Evolutionary conservation across 23 red algal genomes (phyloP), one percentile per base, ranked within the genome.

Genomic region (Porphyridium purpureum): DNA sequence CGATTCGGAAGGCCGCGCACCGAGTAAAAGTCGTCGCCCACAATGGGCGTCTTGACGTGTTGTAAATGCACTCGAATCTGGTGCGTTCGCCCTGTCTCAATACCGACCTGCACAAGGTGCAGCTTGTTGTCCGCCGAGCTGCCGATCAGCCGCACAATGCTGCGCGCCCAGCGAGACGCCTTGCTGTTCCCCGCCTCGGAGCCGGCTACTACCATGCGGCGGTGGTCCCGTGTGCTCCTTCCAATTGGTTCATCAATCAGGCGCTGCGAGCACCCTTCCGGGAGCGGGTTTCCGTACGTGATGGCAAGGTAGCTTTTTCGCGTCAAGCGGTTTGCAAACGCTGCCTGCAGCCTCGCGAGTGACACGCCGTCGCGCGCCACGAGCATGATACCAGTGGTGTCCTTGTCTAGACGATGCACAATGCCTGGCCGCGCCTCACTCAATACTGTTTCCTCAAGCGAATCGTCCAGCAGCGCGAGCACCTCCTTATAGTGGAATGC

Each of bases 81-180:
- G 52, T 98, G 90, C 20, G 79, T 98, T 27, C 90, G 69, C 33
- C 90, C 90, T 6, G 90, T 98, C 66, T 74, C 74, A n/a, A 94
- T 57, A 30, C 26, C 14, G 35, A 94, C 73, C 31, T 35, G 57
- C 27, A 56, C 72, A 6, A 60, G 35, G 54, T 69, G 65, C 0
- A 81, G 38, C 14, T 60, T 24, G 24, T 33, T 33, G 38, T 44
- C 38, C 38, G 17, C 38, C 11, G 11, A 11, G 11, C 38, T 44
- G 11, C 17, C 38, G 11, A 11, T 44, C 38, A 44, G 11, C 11
- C 38, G 17, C 38, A 44, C 38, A 44, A 44, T 17, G 38, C 11
- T 11, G 17, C 11, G 38, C 11, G 38, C 11, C 11, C 11, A 44
- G 17, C 38, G 11, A 11, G 38, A 17, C 38, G 11, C 11, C 17